phyloP scores from a whole-genome alignment of 495 filamentous ascomycete species.

The Trichocladium uniseriatum region DNA sequence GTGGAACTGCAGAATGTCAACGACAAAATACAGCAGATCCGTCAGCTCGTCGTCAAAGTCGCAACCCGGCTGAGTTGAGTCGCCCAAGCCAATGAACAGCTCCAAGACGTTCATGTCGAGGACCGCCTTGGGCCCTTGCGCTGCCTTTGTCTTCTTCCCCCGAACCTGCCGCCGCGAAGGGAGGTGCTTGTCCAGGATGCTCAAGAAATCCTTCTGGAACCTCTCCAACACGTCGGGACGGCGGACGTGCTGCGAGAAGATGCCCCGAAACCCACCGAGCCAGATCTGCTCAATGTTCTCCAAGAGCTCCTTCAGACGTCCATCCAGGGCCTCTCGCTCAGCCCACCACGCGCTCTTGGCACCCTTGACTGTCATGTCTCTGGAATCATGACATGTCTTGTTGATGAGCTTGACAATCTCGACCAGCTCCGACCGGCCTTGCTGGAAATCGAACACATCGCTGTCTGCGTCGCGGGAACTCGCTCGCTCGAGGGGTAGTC shows the following conservation, averaged over 20 bases:
- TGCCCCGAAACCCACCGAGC: conserved; percentile 87
- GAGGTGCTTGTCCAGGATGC: conserved; percentile 76
- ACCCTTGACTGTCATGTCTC: conserved; percentile 40
- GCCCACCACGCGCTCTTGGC: conserved; percentile 84
- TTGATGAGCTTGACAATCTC: conserved; percentile 76
- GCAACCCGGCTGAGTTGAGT: conserved; percentile 50
- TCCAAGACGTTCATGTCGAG: conserved; percentile 74
- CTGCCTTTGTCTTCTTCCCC: conserved; percentile 38
- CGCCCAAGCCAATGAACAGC: conserved; percentile 77
- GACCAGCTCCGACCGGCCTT: conserved; percentile 65
- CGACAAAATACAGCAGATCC: conserved; percentile 89
- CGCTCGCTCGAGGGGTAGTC: conserved; percentile 72
- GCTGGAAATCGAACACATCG: conserved; percentile 72
- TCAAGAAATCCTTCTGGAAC: conserved; percentile 69
- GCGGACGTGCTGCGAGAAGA: conserved; percentile 66
- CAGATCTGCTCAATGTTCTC: conserved; percentile 82
- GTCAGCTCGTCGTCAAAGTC: conserved; percentile 79
- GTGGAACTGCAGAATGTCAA: conserved; percentile 94
- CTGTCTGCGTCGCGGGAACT: conserved; percentile 72
- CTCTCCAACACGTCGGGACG: conserved; percentile 52
- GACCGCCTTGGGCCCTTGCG: conserved; percentile 36
- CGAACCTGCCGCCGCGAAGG: conserved; percentile 63
- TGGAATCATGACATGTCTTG: conserved; percentile 56
- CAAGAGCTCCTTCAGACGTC: conserved; percentile 65
- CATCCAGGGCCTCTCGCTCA: conserved; percentile 68